Evolutionary conservation across 129 eudicot genomes (phyloP).

Genomic region (carrot (Daucus carota)): DH1_v3.0 NC_030384.2:50394001-50394500

Average conservation of each 20-base stretch:
- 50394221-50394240: slow-evolving; percentile 56
- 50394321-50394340: slow-evolving; percentile 38
- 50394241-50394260: slow-evolving; percentile 69
- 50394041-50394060: slow-evolving; percentile 51
- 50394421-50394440: slow-evolving; percentile 95
- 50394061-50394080: slow-evolving; percentile 37
- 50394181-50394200: slow-evolving; percentile 58
- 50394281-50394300: slow-evolving; percentile 95
- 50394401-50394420: slow-evolving; percentile 58
- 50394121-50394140: slow-evolving; percentile 42
- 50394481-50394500: slow-evolving; percentile 70
- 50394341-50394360: slow-evolving; percentile 49
- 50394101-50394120: slow-evolving; percentile 41
- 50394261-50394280: slow-evolving; percentile 81
- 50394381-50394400: slow-evolving; percentile 63
- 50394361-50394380: slow-evolving; percentile 59
- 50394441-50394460: slow-evolving; percentile 45
- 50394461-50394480: slow-evolving; percentile 51
- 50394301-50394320: slow-evolving; percentile 56
- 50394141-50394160: slow-evolving; percentile 50
- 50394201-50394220: slow-evolving; percentile 33
- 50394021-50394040: slow-evolving; percentile 43
- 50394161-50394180: slow-evolving; percentile 40
- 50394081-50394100: slow-evolving; percentile 26
- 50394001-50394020: slow-evolving; percentile 39